phyloP scores from a whole-genome alignment of 305 asterid genomes.

The Solanum hybrid region DNA sequence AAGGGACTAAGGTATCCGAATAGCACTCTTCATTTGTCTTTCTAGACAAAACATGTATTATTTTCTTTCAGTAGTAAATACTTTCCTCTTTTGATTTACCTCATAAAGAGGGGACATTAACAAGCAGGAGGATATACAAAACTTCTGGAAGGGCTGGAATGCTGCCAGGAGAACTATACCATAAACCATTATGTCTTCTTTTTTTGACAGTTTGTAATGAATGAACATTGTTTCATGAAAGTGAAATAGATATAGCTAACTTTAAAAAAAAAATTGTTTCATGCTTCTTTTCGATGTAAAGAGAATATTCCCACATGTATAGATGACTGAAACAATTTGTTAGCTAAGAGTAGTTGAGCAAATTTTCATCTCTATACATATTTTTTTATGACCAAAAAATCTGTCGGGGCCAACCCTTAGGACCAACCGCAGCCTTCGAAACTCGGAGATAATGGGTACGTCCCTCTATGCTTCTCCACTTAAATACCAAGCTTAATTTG shows the following conservation, averaged over 20 bases:
- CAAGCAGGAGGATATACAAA: neutral
- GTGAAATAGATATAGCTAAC: neutral
- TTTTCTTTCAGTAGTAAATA: neutral
- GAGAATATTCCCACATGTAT: neutral
- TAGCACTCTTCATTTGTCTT: neutral
- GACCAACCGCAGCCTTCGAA: neutral
- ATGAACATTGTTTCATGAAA: neutral
- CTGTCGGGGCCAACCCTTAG: neutral
- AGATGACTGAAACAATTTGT: neutral
- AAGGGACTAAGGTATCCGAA: neutral
- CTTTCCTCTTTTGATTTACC: neutral
- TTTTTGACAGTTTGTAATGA: neutral
- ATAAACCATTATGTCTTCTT: neutral
- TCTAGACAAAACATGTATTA: neutral
- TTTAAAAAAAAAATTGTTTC: neutral
- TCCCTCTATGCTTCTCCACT: neutral
- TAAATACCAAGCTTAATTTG: neutral
- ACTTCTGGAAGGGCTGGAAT: neutral
- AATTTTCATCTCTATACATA: neutral
- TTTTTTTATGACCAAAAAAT: neutral
- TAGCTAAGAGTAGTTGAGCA: neutral
- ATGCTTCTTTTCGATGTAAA: neutral
- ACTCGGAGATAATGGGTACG: neutral
- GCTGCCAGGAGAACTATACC: neutral
- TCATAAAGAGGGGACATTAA: neutral